Percentiles rank a stretch among this genome's conserved stretches.
These are phyloP conservation scores for Colletotrichum sp. DNA, from an alignment of 2,329 filamentous ascomycete genomes.

Conservation along the genomic window DNA sequence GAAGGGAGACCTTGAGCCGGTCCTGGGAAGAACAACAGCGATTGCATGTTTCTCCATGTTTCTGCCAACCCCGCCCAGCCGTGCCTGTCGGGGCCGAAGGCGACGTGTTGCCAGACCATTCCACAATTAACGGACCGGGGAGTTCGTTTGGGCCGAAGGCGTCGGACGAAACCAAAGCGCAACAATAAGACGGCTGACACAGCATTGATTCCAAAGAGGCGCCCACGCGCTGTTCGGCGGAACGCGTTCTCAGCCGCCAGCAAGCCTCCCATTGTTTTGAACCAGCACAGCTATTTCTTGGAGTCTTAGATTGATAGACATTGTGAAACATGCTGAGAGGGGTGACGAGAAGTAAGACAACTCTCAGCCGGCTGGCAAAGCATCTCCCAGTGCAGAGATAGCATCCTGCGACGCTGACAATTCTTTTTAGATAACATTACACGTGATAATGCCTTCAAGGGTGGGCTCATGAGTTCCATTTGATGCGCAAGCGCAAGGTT, in stretches of 20 bases:
- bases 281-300: background rate
- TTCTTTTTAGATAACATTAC: background rate
- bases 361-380: background rate
- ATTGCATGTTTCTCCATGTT: background rate
- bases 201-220: background rate
- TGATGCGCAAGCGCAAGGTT: background rate
- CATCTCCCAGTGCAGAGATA: background rate
- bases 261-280: background rate
- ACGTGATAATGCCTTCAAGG: background rate
- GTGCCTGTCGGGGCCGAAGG: background rate
- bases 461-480: background rate
- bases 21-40: background rate
- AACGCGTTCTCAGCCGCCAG: background rate
- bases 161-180: background rate
- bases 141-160: background rate
- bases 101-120: background rate
- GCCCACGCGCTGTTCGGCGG: background rate
- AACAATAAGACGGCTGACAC: background rate
- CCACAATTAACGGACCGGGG: background rate
- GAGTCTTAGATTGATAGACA: background rate
- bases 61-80: background rate
- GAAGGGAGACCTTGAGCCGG: background rate
- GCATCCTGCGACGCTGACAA: background rate
- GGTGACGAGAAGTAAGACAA: background rate
- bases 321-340: background rate